Percentiles rank a stretch among this genome's conserved stretches.
Conservation (phyloP, 805 yeast species). For the Sugiyamaella chiloensis region DNA sequence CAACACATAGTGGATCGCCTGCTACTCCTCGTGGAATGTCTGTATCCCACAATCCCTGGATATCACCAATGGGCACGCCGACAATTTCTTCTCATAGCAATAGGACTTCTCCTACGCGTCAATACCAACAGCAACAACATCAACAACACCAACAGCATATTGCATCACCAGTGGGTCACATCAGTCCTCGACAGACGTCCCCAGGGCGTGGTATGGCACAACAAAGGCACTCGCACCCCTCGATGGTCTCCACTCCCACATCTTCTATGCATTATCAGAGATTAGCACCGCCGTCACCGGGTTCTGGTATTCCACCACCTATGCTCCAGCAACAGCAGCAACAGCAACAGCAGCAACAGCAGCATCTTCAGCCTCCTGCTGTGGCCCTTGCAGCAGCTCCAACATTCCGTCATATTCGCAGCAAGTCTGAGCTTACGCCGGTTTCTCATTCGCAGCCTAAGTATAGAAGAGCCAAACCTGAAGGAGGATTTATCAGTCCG, state of each 20-base stretch:
- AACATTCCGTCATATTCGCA: slow-evolving; percentile 33
- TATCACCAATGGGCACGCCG: slow-evolving; percentile 15
- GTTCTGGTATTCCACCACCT: background rate
- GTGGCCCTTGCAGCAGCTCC: slow-evolving; percentile 25
- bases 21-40: slow-evolving; percentile 8
- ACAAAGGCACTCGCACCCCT: background rate
- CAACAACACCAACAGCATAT: background rate
- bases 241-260: background rate
- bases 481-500: slow-evolving; percentile 50
- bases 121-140: slow-evolving; percentile 1
- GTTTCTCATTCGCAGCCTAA: slow-evolving; percentile 29
- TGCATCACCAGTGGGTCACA: background rate
- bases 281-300: slow-evolving; percentile 7
- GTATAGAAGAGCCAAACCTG: slow-evolving; percentile 36
- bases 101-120: slow-evolving; percentile 6
- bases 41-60: slow-evolving; percentile 16
- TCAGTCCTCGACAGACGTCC: background rate
- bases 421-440: slow-evolving; percentile 36
- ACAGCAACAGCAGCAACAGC: slow-evolving; percentile 15
- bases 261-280: background rate
- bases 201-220: background rate
- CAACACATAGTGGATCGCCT: slow-evolving; percentile 12
- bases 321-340: slow-evolving; percentile 15
- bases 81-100: background rate
- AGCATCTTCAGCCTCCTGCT: slow-evolving; percentile 7